These are phyloP conservation scores for Nymphaea thermarum DNA, from an alignment of 164 flowering plant species.

Conservation along the genomic window DNA sequence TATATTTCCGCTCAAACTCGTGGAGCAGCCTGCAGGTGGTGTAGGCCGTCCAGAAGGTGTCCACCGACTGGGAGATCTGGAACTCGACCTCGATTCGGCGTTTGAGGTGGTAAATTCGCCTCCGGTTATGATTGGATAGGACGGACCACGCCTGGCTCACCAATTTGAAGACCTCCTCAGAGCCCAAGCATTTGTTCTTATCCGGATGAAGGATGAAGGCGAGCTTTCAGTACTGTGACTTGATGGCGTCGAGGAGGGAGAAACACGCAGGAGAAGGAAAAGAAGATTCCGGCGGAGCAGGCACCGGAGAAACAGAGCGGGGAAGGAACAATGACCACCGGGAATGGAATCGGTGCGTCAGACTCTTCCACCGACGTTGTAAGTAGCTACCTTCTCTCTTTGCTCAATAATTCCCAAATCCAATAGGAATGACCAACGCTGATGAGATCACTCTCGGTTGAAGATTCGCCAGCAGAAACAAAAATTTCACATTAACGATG, in stretches of 20 bases:
- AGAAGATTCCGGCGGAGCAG: no score
- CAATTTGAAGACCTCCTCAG: slow-evolving; percentile 71
- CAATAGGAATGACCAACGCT: no score
- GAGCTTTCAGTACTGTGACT: slow-evolving; percentile 59
- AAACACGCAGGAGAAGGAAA: no score
- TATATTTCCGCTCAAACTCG: slow-evolving; percentile 61
- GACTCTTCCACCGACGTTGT: no score
- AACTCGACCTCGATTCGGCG: slow-evolving; percentile 46
- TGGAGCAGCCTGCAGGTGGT: slow-evolving; percentile 51
- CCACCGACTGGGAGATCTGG: slow-evolving; percentile 11
- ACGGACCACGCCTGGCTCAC: slow-evolving; percentile 55
- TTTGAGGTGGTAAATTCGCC: slow-evolving; percentile 59
- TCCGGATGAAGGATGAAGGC: slow-evolving; percentile 71
- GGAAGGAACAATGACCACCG: no score
- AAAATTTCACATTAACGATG: no score
- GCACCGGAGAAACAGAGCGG: no score
- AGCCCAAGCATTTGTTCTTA: slow-evolving; percentile 42
- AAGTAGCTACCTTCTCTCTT: no score
- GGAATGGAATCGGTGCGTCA: no score
- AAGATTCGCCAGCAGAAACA: no score
- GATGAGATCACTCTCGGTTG: no score
- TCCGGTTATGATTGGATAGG: slow-evolving; percentile 40
- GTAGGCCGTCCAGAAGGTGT: slow-evolving; percentile 66
- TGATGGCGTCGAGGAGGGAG: slow-evolving; percentile 42
- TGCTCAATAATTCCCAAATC: no score